Evolutionary conservation across 139 green algal genomes (phyloP), one percentile per base, ranked within the genome.

Genomic region (Axilococcus clingmanii): DNA sequence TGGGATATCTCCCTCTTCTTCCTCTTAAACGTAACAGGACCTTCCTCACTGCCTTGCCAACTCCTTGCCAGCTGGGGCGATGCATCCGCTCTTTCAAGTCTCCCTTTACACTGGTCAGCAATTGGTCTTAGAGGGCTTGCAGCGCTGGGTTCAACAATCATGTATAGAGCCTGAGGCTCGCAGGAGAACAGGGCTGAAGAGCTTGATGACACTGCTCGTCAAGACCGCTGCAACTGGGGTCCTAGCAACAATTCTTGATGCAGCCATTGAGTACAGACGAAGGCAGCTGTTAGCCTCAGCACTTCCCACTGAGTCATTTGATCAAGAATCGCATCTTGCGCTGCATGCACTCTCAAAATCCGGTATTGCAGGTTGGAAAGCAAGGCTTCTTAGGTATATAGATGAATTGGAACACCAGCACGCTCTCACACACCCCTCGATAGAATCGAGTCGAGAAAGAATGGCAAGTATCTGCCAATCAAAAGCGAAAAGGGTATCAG

Each of bases 201-300:
- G 28, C 8, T 41, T 71, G 14, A 38, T 66, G n/a, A 27, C 52
- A 16, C 46, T 71, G 22, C 48, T 71, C 17, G 11, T 65, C 11
- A 63, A 63, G 32, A 71, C 63, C 30, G 50, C 63, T 19, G 63
- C 63, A 25, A 71, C 63, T 8, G 63, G 63, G 46, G 48, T 65
- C 40, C 33, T 71, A 25, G 63, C 63, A 30, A 66, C 63, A 17
- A 37, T 71, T n/a, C 54, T 71, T 1, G 63, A 71, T 33, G 55
- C 55, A 2, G 56, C 56, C 17, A 71, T 71, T 6, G 63, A 71
- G 45, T 65, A 60, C 37, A 53, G 62, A 15, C 52, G 53, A 27
- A 52, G 61, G 3, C 53, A 65, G 17, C 43, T 69, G 41, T 52
- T 64, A 43, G 47, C 48, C 14, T 17, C 14, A 47, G 19, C 44